A percentile compares a stretch with the other conserved stretches of the same genome.
phyloP scores from a whole-genome alignment of 1,284 basidiomycete species.

The Cryptococcus wingfieldii region DNA sequence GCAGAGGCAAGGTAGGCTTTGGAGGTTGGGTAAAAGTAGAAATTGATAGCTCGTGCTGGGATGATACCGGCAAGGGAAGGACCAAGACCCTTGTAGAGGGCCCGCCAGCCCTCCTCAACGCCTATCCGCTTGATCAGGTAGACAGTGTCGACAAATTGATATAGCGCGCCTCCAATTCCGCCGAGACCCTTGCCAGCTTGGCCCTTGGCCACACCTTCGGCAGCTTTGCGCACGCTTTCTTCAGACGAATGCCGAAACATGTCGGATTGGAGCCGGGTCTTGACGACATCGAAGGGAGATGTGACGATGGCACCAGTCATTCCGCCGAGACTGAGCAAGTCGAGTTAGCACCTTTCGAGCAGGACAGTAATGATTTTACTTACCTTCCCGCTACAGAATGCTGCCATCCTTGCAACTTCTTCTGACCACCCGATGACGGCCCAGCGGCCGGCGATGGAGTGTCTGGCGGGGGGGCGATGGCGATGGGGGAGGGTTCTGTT shows the following conservation, averaged over 20 bases:
- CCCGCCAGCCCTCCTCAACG: constrained; percentile 81
- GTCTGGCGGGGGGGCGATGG: no score
- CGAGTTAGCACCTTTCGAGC: background rate
- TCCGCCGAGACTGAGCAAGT: constrained; percentile 69
- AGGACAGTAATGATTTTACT: constrained; percentile 40
- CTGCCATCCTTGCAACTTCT: constrained; percentile 70
- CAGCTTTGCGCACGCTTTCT: constrained; percentile 14
- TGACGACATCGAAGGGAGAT: constrained; percentile 96
- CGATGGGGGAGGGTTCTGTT: no score
- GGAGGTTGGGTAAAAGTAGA: constrained; percentile 96
- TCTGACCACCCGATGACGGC: constrained; percentile 7
- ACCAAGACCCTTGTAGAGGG: constrained; percentile 90
- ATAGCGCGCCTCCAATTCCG: constrained; percentile 60
- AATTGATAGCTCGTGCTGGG: constrained; percentile 92
- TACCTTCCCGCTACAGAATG: constrained; percentile 84
- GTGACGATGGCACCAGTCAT: constrained; percentile 98
- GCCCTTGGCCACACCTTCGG: constrained; percentile 3
- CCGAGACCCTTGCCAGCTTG: constrained; percentile 27
- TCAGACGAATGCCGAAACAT: constrained; percentile 60
- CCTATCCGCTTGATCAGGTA: constrained; percentile 88
- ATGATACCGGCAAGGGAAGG: constrained; percentile 93
- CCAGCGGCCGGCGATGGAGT: no score
- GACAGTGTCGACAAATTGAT: constrained; percentile 92
- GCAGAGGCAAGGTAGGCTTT: constrained; percentile 81
- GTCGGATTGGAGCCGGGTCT: constrained; percentile 91